These are phyloP conservation scores for Tardiomyces digboiensis DNA, from an alignment of 1,139 yeast genomes.

Conservation along the genomic window DNA sequence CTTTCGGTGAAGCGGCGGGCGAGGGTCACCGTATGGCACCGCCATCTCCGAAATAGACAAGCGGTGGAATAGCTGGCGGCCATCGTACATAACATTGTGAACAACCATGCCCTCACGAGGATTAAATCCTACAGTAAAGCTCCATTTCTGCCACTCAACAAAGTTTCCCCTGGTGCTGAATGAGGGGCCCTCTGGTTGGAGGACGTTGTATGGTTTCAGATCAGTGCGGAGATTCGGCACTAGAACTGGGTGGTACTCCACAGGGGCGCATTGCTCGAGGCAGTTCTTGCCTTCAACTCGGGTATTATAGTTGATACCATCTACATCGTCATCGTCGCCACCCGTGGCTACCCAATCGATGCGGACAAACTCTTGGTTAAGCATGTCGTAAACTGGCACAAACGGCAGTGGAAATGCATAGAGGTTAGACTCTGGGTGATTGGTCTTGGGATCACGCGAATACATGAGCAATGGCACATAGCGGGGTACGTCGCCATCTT, in stretches of 20 bases:
- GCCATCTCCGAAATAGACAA: constrained; percentile 81
- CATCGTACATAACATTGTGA: constrained; percentile 71
- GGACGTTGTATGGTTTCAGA: constrained; percentile 64
- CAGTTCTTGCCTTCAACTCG: constrained; percentile 51
- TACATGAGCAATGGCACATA: constrained; percentile 73
- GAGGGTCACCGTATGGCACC: constrained; percentile 87
- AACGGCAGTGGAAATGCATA: constrained; percentile 78
- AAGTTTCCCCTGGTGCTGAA: constrained; percentile 53
- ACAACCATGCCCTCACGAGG: constrained; percentile 81
- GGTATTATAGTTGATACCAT: constrained; percentile 24
- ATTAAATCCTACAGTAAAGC: constrained; percentile 64
- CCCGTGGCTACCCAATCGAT: constrained; percentile 65
- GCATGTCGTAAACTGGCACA: constrained; percentile 70
- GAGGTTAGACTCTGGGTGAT: constrained; percentile 74
- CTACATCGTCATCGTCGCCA: constrained; percentile 45
- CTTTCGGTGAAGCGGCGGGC: constrained; percentile 85
- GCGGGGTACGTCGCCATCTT: constrained; percentile 69
- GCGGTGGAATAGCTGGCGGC: constrained; percentile 74
- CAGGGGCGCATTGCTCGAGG: constrained; percentile 65
- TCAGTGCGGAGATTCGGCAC: constrained; percentile 30
- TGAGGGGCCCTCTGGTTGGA: constrained; percentile 85
- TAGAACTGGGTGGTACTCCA: constrained; percentile 39
- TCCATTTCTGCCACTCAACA: constrained; percentile 87
- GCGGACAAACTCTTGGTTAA: constrained; percentile 55
- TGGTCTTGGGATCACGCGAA: constrained; percentile 42